Evolutionary conservation across 2,329 filamentous ascomycete species (phyloP), one percentile per base, ranked within the genome.

Genomic region (Colletotrichum zoysiae): DNA sequence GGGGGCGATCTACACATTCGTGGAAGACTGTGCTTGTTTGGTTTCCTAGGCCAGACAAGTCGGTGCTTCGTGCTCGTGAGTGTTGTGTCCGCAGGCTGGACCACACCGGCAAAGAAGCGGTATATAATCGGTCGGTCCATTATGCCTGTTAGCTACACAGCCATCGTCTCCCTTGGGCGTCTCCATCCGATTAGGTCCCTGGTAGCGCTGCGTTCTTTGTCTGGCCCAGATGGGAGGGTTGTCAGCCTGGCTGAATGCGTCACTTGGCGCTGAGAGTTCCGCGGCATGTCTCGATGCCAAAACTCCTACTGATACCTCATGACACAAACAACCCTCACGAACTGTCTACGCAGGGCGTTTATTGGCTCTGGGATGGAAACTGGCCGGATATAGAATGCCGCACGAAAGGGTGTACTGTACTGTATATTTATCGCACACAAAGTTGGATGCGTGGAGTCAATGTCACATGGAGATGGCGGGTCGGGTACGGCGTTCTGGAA

Each of bases 391-490:
- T 18, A 56, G 23, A 51, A 40, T 65, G 66, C 65, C 68, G 65
- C n/a, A 46, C 51, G 69, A 57, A 50, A 58, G 38, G 60, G 30
- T 30, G 30, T 30, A 30, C 30, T 30, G 30, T 30, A 30, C 30
- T 48, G 59, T 35, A 48, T n/a, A 50, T 50, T 46, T 40, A 23
- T 51, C 20, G 23, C 16, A 26, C 35, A 23, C 42, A 59, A 56
- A 56, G 65, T 65, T 55, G 59, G 65, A 59, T 56, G 55, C 48
- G 70, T 65, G 61, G 55, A 40, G 59, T 59, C 44, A 60, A 72
- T 69, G 65, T 72, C 44, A 38, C 48, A 64, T 65, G n/a, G 42
- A 42, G 48, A 44, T 50, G 59, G 44, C 59, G 46, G 59, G 30
- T 55, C 51, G 46, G 20, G 40, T 51, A 60, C 20, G 18, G 20